Evolutionary conservation across 2,329 filamentous ascomycete genomes (phyloP), one percentile per base, ranked within the genome.

Genomic region (Tolypocladium pustulatum): DNA sequence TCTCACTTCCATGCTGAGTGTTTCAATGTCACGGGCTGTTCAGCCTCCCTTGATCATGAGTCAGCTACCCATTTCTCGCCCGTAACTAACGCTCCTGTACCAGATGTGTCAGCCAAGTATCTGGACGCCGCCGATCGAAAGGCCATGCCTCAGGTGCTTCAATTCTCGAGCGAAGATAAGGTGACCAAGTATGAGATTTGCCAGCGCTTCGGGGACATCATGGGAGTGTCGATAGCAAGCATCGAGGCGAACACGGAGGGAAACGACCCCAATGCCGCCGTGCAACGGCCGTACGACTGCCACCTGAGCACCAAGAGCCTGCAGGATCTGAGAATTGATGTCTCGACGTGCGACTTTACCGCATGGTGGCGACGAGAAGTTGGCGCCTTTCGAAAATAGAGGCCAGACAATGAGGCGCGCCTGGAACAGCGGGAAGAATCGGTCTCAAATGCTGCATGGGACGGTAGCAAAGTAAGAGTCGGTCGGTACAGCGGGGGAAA

Each of bases 101-200:
- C 10, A 85, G 90, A 95, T 65, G 76, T 94, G 54, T 83, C 88
- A 2, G 78, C 78, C 61, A 86, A 88, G 66, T 94, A 92, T 66
- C 76, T 88, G 57, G 72, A 70, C 4, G 72, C 76, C 15, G 66
- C 76, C 53, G 76, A 81, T 41, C 74, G 78, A 56, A 70, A 76
- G 13, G 68, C 75, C 20, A 74, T 96, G 43, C 91, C 91, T 0
- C 75, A 69, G 34, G 82, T 91, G 51, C 78, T 96, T 22, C 91
- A 97, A 58, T 96, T 96, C 74, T 90, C 88, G 3, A 91, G 90
- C 53, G 90, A 96, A 72, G 89, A 96, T 65, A 83, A 80, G 63
- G 89, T 87, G 78, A 96, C 91, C 54, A 96, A 96, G 76, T 95
- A 92, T 71, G 86, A 93, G 71, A 96, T 97, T 58, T 92, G 89